These are phyloP conservation scores for Murraya koenigii DNA, from an alignment of 345 rosid genomes.

Conservation along the genomic window DNA sequence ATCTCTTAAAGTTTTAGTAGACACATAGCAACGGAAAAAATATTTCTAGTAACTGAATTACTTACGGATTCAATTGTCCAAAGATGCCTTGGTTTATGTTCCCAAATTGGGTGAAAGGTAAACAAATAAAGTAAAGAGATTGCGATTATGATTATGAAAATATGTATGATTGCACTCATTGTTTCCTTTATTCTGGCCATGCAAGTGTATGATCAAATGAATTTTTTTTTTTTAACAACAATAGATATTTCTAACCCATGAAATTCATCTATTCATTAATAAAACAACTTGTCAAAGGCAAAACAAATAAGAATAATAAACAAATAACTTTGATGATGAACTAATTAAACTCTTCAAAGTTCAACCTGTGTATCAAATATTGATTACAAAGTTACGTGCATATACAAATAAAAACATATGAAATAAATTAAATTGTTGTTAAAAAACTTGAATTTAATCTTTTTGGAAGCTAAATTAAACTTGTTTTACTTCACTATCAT, in stretches of 20 bases:
- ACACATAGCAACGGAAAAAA: conserved; percentile 29
- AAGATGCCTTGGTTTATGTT: conserved; percentile 6
- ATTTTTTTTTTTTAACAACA: background rate
- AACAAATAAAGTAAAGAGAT: no score
- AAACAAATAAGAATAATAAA: background rate
- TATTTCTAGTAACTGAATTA: conserved; percentile 15
- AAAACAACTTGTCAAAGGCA: background rate
- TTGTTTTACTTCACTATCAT: conserved; percentile 15
- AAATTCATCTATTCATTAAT: background rate
- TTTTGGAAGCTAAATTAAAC: conserved; percentile 6
- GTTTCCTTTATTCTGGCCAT: no score
- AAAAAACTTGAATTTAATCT: background rate
- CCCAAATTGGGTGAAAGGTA: no score
- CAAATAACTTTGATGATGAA: no score
- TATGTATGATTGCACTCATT: no score
- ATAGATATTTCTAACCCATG: background rate
- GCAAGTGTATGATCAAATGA: no score
- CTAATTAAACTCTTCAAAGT: no score
- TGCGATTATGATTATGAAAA: no score
- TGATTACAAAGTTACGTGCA: no score
- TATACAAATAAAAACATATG: background rate
- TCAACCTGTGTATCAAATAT: no score
- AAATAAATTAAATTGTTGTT: background rate
- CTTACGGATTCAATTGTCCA: conserved; percentile 30
- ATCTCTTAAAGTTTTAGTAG: conserved; percentile 37